Evolutionary conservation across 208 protist genomes (phyloP).

Genomic region (Crithidia expoeki): DNA sequence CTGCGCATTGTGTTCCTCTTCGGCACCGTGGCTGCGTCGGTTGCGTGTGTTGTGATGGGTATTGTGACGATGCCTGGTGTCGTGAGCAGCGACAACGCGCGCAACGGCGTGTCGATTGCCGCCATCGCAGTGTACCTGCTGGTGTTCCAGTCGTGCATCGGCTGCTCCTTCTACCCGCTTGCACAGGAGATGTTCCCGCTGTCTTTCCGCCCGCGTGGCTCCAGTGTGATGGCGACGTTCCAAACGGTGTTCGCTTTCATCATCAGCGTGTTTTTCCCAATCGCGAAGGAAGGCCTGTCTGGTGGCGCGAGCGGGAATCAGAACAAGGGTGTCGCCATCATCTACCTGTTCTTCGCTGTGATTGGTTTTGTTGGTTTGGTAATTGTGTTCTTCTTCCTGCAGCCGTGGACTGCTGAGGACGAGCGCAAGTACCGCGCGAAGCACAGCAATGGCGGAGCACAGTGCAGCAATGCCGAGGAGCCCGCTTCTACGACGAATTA

Average conservation of each 20-base stretch:
- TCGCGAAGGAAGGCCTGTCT: conserved; percentile 68
- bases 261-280: conserved; percentile 86
- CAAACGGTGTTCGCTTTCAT: conserved; percentile 86
- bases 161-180: conserved; percentile 80
- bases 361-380: conserved; percentile 75
- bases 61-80: conserved; percentile 71
- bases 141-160: conserved; percentile 74
- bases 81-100: conserved; percentile 42
- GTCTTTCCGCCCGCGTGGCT: conserved; percentile 68
- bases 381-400: conserved; percentile 70
- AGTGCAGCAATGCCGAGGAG: too few relatives aligned
- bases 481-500: too few relatives aligned
- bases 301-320: conserved; percentile 75
- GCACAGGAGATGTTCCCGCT: conserved; percentile 79
- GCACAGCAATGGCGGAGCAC: too few relatives aligned
- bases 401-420: conserved; percentile 55
- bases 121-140: conserved; percentile 80
- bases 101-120: conserved; percentile 70
- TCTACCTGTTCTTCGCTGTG: conserved; percentile 84
- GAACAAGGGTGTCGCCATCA: conserved; percentile 80
- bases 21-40: conserved; percentile 50
- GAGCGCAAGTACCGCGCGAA: conserved; percentile 15
- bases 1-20: conserved; percentile 73
- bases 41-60: conserved; percentile 66
- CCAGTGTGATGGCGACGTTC: conserved; percentile 58